Percentiles rank a stretch among this genome's conserved stretches.
These are phyloP conservation scores for Penicillium fuscoglaucum DNA, from an alignment of 2,329 filamentous ascomycete species.

Conservation along the genomic window DNA sequence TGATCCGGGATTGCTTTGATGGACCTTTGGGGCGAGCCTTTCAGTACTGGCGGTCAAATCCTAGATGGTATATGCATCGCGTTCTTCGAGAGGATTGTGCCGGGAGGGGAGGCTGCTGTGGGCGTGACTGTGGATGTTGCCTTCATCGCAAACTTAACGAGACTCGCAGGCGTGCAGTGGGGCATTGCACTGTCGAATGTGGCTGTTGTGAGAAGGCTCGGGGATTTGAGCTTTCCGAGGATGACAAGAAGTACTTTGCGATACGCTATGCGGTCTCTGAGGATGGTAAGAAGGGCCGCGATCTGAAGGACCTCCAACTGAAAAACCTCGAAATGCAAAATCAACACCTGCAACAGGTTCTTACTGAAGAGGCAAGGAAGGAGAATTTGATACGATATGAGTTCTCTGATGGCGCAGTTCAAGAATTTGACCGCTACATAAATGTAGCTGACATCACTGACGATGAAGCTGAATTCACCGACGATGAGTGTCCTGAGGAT, in stretches of 20 bases:
- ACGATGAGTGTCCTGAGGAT: background rate
- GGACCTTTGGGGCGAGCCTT: conserved; percentile 3
- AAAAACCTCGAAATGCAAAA: background rate
- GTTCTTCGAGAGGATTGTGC: conserved; percentile 7
- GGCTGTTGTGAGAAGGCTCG: conserved; percentile 1
- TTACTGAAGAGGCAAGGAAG: no score
- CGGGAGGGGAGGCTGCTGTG: conserved; percentile 1
- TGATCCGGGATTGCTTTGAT: background rate
- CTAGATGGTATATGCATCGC: conserved; percentile 11
- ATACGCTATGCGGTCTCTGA: background rate
- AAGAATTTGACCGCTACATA: background rate
- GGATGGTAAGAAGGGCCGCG: background rate
- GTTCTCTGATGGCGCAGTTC: background rate
- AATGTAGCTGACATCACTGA: background rate
- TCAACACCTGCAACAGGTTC: background rate
- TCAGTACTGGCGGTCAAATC: conserved; percentile 3
- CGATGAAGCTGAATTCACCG: background rate
- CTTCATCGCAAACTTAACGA: background rate
- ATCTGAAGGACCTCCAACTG: background rate
- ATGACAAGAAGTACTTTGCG: background rate
- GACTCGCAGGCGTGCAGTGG: background rate
- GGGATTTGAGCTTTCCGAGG: background rate
- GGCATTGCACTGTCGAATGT: conserved; percentile 12
- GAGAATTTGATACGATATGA: background rate
- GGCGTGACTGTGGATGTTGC: conserved; percentile 10